A percentile compares a stretch with the other conserved stretches of the same genome.
phyloP scores from a whole-genome alignment of 2,329 filamentous ascomycete genomes.

The Alternaria alternata region DNA sequence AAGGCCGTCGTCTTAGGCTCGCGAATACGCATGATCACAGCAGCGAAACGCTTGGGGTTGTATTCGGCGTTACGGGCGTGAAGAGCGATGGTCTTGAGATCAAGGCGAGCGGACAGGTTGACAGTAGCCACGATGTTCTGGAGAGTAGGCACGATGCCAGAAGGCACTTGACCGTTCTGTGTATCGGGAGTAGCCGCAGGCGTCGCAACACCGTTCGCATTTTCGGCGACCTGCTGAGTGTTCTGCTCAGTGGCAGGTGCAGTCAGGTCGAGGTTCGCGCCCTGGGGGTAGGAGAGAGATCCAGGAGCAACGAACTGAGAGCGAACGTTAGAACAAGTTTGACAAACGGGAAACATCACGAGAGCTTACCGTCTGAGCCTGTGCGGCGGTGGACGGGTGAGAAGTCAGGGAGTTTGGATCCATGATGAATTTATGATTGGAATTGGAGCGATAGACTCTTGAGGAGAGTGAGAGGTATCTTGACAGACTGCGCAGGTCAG shows the following conservation, averaged over 20 bases:
- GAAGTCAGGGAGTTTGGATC: constrained; percentile 78
- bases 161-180: constrained; percentile 69
- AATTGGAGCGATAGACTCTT: constrained; percentile 39
- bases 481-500: constrained; percentile 49
- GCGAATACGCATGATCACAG: constrained; percentile 99
- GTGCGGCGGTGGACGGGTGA: constrained; percentile 87
- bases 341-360: constrained; percentile 30
- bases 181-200: constrained; percentile 87
- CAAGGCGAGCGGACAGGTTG: constrained; percentile 97
- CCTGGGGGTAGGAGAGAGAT: constrained; percentile 87
- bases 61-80: constrained; percentile 99
- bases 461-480: constrained; percentile 37
- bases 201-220: constrained; percentile 77
- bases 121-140: constrained; percentile 96
- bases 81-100: constrained; percentile 97
- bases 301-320: constrained; percentile 78
- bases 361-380: constrained; percentile 76
- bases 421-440: constrained; percentile 65
- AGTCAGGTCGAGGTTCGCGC: constrained; percentile 78
- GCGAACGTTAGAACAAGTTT: constrained; percentile 33
- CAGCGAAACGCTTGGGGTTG: constrained; percentile 98
- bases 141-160: constrained; percentile 67
- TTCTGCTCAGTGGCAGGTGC: constrained; percentile 79
- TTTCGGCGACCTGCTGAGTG: constrained; percentile 60
- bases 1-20: constrained; percentile 98